Conservation (phyloP, 2,329 filamentous ascomycete genomes). For the Chaetothyriales sp. region DNA sequence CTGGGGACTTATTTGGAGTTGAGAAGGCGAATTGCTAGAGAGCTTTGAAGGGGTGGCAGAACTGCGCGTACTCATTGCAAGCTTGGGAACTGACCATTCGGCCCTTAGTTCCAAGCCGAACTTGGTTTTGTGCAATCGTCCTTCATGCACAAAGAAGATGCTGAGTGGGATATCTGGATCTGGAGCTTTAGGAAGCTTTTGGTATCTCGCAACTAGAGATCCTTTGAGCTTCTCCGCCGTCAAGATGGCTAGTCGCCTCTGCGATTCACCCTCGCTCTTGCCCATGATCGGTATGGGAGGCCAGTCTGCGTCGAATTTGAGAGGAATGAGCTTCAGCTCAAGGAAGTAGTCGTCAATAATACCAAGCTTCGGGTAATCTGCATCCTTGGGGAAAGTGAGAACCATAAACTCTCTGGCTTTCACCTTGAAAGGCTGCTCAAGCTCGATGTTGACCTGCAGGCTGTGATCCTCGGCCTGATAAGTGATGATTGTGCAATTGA, state of each 20-base stretch:
- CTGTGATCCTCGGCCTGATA: slow-evolving; percentile 7
- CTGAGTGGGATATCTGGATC: slow-evolving; percentile 12
- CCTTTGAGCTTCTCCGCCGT: slow-evolving; percentile 12
- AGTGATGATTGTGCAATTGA: slow-evolving; percentile 1
- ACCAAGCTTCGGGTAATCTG: slow-evolving; percentile 1
- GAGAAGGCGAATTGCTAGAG: not conserved
- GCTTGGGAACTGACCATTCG: slow-evolving; percentile 6
- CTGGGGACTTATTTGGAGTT: not conserved
- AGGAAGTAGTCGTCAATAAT: slow-evolving; percentile 16
- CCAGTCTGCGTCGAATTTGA: slow-evolving; percentile 8
- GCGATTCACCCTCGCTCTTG: slow-evolving; percentile 14
- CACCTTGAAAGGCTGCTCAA: slow-evolving; percentile 14
- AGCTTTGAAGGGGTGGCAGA: not conserved
- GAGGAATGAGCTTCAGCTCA: slow-evolving; percentile 17
- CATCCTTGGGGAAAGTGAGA: slow-evolving; percentile 2
- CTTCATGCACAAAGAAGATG: slow-evolving; percentile 13
- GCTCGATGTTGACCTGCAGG: slow-evolving; percentile 10
- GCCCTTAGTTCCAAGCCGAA: slow-evolving; percentile 15
- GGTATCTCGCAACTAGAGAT: slow-evolving; percentile 14
- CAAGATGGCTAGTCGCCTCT: not conserved
- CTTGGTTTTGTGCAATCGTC: slow-evolving; percentile 14
- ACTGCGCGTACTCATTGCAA: not conserved
- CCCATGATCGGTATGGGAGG: slow-evolving; percentile 16
- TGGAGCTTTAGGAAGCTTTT: slow-evolving; percentile 12
- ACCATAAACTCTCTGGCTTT: slow-evolving; percentile 10